Conservation (phyloP, 805 yeast species). For the Saccharomycopsis vini region DNA sequence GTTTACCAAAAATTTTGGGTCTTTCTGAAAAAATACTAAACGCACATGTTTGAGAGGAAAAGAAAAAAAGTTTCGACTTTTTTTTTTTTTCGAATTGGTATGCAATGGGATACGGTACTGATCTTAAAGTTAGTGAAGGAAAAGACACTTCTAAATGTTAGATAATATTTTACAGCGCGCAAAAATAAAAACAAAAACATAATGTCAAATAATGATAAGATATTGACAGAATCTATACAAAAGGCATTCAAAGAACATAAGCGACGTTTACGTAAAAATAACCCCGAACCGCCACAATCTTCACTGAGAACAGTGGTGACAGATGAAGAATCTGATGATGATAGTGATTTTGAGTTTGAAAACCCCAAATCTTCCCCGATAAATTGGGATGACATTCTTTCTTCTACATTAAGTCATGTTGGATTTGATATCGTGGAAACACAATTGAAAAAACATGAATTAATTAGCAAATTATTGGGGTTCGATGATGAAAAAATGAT, state of each 20-base stretch:
- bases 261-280: too few species aligned
- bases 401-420: conserved; percentile 9
- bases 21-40: too few species aligned
- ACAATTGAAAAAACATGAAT: conserved; percentile 8
- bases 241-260: not conserved
- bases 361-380: not conserved
- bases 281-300: not conserved
- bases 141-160: too few species aligned
- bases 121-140: too few species aligned
- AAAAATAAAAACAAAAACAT: too few species aligned
- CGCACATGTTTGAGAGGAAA: too few species aligned
- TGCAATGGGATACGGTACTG: too few species aligned
- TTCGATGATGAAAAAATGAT: not conserved
- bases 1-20: too few species aligned
- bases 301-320: not conserved
- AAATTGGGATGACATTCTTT: conserved; percentile 13
- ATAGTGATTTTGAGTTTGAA: not conserved
- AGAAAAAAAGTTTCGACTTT: too few species aligned
- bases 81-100: too few species aligned
- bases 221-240: not conserved
- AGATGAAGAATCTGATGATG: conserved; percentile 13
- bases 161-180: too few species aligned
- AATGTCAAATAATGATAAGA: not conserved
- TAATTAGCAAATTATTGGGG: conserved; percentile 3
- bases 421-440: conserved; percentile 14